phyloP scores from a whole-genome alignment of 768 basidiomycete genomes.

The Fistulinella prunicolor region DNA sequence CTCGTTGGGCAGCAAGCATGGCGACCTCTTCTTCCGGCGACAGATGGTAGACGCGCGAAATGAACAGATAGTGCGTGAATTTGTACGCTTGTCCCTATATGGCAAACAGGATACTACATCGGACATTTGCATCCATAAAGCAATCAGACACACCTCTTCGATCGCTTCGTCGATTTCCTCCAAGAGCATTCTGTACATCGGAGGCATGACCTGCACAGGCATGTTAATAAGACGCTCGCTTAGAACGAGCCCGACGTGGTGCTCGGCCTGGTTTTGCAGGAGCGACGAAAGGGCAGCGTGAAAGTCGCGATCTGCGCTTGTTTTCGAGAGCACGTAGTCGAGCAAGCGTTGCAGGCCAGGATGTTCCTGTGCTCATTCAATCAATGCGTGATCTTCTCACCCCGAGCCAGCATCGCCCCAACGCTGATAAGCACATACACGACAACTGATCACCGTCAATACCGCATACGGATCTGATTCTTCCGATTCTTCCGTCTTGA shows the following conservation, averaged over 20 bases:
- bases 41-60: constrained; percentile 78
- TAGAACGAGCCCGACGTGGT: constrained; percentile 82
- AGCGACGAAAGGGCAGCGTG: constrained; percentile 53
- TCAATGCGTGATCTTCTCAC: background rate
- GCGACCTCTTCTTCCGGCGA: constrained; percentile 63
- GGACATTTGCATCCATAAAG: background rate
- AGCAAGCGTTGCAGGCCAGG: constrained; percentile 67
- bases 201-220: constrained; percentile 89
- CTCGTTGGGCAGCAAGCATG: constrained; percentile 37
- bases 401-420: too few relatives aligned
- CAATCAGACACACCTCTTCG: constrained; percentile 49
- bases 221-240: constrained; percentile 92
- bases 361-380: constrained; percentile 49
- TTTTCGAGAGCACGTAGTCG: constrained; percentile 66
- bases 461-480: constrained; percentile 78
- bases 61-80: constrained; percentile 72
- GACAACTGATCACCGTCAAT: constrained; percentile 79
- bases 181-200: constrained; percentile 86
- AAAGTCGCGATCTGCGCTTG: constrained; percentile 46
- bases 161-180: constrained; percentile 79
- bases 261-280: constrained; percentile 25
- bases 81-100: constrained; percentile 55
- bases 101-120: too few relatives aligned
- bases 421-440: constrained; percentile 38
- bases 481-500: constrained; percentile 71